Evolutionary conservation across 2,329 filamentous ascomycete species (phyloP), one percentile per base, ranked within the genome.

Genomic region (Fusarium floridanum): DNA sequence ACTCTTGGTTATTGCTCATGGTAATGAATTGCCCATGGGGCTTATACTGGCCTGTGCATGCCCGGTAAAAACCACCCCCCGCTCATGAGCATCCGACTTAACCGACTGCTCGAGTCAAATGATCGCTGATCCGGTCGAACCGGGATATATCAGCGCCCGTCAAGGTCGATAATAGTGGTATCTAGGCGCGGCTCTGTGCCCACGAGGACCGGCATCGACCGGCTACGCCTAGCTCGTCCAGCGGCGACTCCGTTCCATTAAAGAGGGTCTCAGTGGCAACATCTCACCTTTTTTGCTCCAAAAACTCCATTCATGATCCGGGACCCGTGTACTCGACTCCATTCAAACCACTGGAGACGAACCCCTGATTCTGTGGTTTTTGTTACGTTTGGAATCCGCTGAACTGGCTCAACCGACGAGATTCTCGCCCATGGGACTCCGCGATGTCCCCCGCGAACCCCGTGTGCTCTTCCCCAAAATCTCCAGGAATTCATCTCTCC

Each of bases 61-160:
- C 29, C 29, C 9, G 2, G 3, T 32, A 29, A 9, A 6, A 32
- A 32, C 29, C 24, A 27, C 53, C 57, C 57, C 57, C 68, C 66
- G 59, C 11, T 32, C 45, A 41, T 45, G 36, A 59, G 45, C 45
- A 78, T 74, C 76, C 76, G 76, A 67, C 70, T 72, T 78, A 78
- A 71, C 76, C 76, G 76, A 62, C 61, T 64, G 53, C 45, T 68
- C 61, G 68, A 67, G 62, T 66, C 37, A 62, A 57, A 62, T 43
- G 61, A 36, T 20, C 6, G n/a, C 56, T 22, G 20, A 32, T 59
- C 61, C 71, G 64, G 71, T 41, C 53, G 22, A 66, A 69, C 68
- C 72, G 72, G 24, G 24, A 48, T 14, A 27, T 17, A 22, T 48
- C n/a, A 45, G 39, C 12, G 32, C 32, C 32, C 32, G 32, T 12